A percentile compares a stretch with the other conserved stretches of the same genome.
Evolutionary conservation across 2,329 filamentous ascomycete genomes (phyloP).

Genomic region (Calonectria naviculata): DNA sequence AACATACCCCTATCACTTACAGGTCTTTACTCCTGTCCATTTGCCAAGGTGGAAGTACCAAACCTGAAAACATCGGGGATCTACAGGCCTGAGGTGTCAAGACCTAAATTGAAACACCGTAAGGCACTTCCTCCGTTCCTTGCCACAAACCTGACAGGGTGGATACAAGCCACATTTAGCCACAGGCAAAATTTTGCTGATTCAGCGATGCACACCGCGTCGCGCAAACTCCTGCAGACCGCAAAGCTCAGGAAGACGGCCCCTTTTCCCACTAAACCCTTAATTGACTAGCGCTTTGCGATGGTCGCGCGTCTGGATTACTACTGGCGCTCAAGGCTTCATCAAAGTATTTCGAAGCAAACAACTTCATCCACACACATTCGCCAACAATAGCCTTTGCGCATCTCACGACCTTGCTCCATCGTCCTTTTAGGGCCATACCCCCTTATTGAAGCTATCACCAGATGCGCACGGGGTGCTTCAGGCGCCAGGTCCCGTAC

Average conservation of each 20-base stretch:
- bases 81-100: background rate
- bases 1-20: too few species aligned
- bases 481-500: conserved; percentile 45
- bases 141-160: background rate
- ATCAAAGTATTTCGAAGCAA: conserved; percentile 36
- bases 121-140: too few species aligned
- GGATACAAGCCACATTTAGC: background rate
- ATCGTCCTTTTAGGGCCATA: conserved; percentile 29
- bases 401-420: conserved; percentile 27
- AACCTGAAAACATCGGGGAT: background rate
- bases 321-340: conserved; percentile 34
- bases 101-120: too few species aligned
- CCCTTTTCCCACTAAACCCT: background rate
- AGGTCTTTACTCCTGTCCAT: too few species aligned
- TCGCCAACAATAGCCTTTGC: conserved; percentile 30
- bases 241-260: background rate
- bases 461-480: conserved; percentile 48
- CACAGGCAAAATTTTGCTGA: conserved; percentile 13
- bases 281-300: background rate
- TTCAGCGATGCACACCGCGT: conserved; percentile 15
- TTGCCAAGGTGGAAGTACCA: too few species aligned
- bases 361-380: conserved; percentile 41
- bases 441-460: conserved; percentile 35
- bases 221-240: background rate
- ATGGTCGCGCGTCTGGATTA: conserved; percentile 38